These are phyloP conservation scores for Anacardium occidentale DNA, from an alignment of 345 rosid species.

Conservation along the genomic window DNA sequence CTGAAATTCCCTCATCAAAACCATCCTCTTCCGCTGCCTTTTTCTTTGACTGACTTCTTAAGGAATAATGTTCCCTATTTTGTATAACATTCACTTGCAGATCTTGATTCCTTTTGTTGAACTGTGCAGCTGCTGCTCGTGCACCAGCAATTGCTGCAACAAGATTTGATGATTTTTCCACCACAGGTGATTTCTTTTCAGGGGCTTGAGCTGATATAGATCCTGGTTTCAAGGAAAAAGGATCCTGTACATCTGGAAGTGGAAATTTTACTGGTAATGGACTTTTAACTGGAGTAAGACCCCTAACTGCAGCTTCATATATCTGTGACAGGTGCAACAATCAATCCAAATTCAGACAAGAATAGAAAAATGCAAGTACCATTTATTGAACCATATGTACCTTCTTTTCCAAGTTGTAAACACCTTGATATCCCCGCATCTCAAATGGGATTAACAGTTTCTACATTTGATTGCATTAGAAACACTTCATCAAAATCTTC, in stretches of 20 bases:
- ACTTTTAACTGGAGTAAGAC: conserved; percentile 53
- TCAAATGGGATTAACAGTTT: conserved; percentile 83
- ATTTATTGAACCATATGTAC: conserved; percentile 29
- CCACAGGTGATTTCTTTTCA: conserved; percentile 32
- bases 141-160: conserved; percentile 83
- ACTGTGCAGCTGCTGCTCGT: conserved; percentile 77
- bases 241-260: conserved; percentile 66
- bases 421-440: conserved; percentile 88
- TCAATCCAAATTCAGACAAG: background rate
- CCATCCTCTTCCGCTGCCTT: conserved; percentile 28
- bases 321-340: conserved; percentile 38
- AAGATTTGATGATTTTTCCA: conserved; percentile 52
- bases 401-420: conserved; percentile 94
- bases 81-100: conserved; percentile 14
- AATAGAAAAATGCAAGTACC: background rate
- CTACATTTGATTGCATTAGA: conserved; percentile 31
- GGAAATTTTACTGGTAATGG: conserved; percentile 64
- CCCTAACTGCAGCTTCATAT: conserved; percentile 71
- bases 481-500: background rate
- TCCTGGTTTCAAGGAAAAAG: conserved; percentile 77
- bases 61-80: conserved; percentile 15
- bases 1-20: conserved; percentile 17
- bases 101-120: conserved; percentile 51
- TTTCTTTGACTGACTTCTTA: conserved; percentile 17
- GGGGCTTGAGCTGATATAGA: conserved; percentile 35